Conservation (phyloP, 805 yeast genomes). For the Candida adriatica region DNA sequence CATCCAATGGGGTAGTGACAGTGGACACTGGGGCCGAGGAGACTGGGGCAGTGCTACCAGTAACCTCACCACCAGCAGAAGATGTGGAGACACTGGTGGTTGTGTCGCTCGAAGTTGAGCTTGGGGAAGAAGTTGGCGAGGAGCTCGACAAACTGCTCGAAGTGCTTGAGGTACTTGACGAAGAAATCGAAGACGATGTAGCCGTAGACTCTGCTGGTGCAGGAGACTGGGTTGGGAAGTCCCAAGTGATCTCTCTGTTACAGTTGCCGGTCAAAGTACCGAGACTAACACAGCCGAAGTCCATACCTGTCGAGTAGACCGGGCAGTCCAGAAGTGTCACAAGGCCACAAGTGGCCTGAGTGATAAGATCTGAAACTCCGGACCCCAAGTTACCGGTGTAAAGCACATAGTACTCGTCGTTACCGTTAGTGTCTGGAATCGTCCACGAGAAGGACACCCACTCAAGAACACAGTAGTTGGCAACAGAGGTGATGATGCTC, state of each 20-base stretch:
- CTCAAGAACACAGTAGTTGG: slow-evolving; percentile 5
- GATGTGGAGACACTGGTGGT: not conserved
- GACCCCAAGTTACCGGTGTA: slow-evolving; percentile 17
- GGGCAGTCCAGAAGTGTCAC: slow-evolving; percentile 5
- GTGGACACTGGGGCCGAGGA: too few relatives aligned
- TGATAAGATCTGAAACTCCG: slow-evolving; percentile 2
- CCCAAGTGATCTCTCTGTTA: slow-evolving; percentile 15
- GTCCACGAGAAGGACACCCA: slow-evolving; percentile 6
- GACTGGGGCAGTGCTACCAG: too few relatives aligned
- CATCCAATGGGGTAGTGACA: slow-evolving; percentile 1
- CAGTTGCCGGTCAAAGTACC: not conserved
- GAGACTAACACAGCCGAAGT: slow-evolving; percentile 10
- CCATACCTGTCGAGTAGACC: slow-evolving; percentile 4
- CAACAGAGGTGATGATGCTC: slow-evolving; percentile 1
- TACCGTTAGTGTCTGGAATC: slow-evolving; percentile 1
- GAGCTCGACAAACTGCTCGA: not conserved
- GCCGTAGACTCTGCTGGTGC: too few relatives aligned
- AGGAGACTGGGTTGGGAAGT: slow-evolving; percentile 10
- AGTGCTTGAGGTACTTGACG: not conserved
- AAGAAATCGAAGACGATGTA: too few relatives aligned
- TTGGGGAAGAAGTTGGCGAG: not conserved
- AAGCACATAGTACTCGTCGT: slow-evolving; percentile 5
- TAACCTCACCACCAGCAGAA: too few relatives aligned
- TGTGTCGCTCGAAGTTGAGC: not conserved
- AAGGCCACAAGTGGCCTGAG: slow-evolving; percentile 7